Percentiles rank a stretch among this genome's conserved stretches.
Conservation (phyloP, 2,329 filamentous ascomycete genomes). For the Rugonectria rugulosa region DNA sequence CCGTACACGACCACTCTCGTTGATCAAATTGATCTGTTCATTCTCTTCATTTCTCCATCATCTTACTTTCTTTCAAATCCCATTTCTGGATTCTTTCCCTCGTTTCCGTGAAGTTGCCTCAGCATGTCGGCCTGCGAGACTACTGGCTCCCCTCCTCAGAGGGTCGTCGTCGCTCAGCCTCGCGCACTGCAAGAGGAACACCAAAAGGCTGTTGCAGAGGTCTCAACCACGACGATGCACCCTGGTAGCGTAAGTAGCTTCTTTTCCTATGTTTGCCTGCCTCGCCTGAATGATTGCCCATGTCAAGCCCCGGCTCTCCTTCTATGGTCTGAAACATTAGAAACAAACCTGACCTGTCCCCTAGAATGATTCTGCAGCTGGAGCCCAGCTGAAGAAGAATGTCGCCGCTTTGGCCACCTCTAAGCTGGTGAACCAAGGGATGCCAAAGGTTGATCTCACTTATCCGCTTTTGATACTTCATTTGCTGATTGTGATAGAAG, state of each 20-base stretch:
- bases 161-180: constrained; percentile 24
- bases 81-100: constrained; percentile 14
- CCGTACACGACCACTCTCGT: constrained; percentile 31
- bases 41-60: constrained; percentile 39
- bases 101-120: neutral
- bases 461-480: constrained; percentile 1
- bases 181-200: constrained; percentile 33
- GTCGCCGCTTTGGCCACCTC: constrained; percentile 58
- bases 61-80: constrained; percentile 27
- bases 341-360: constrained; percentile 5
- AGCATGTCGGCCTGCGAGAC: constrained; percentile 44
- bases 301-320: neutral
- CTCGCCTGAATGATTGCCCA: neutral
- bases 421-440: constrained; percentile 63
- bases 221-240: constrained; percentile 19
- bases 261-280: neutral
- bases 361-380: constrained; percentile 32
- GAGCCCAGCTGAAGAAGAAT: constrained; percentile 49
- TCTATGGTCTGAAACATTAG: neutral
- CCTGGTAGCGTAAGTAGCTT: constrained; percentile 29
- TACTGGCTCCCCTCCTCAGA: constrained; percentile 40
- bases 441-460: constrained; percentile 56
- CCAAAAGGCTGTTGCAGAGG: constrained; percentile 21
- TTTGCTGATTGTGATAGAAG: constrained; percentile 49
- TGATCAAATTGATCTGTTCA: constrained; percentile 39